Conservation (phyloP, 2,329 filamentous ascomycete genomes). For the Aspergillus latus region DNA sequence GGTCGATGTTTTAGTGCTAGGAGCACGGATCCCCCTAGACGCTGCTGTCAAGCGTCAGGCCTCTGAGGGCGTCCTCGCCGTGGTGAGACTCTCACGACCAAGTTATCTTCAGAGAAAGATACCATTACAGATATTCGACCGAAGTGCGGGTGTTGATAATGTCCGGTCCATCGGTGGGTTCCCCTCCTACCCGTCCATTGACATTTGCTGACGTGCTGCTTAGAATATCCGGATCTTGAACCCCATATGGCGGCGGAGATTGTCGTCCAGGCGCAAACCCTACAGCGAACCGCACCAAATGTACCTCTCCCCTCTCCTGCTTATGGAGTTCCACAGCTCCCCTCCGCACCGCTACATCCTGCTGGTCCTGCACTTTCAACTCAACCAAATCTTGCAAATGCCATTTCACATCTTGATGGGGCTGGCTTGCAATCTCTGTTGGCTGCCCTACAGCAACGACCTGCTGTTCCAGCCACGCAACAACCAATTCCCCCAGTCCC, state of each 20-base stretch:
- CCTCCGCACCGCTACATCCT: constrained; percentile 33
- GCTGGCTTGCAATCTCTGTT: constrained; percentile 70
- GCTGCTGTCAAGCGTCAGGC: constrained; percentile 83
- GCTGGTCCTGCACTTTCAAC: constrained; percentile 36
- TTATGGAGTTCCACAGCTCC: constrained; percentile 38
- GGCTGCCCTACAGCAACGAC: constrained; percentile 55
- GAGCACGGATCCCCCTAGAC: constrained; percentile 71
- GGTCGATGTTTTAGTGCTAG: constrained; percentile 76
- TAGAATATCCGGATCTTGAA: constrained; percentile 80
- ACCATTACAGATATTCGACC: constrained; percentile 80
- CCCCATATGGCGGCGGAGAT: constrained; percentile 77
- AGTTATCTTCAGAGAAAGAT: constrained; percentile 73
- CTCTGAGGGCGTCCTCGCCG: constrained; percentile 81
- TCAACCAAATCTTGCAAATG: constrained; percentile 58
- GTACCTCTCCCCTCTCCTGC: constrained; percentile 37
- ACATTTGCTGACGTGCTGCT: constrained; percentile 15
- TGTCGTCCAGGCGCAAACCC: constrained; percentile 60
- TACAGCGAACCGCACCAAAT: constrained; percentile 37
- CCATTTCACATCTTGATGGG: constrained; percentile 68
- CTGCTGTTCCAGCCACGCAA: constrained; percentile 37
- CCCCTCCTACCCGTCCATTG: neutral
- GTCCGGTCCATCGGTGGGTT: constrained; percentile 70
- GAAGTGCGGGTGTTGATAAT: constrained; percentile 69
- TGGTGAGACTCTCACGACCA: constrained; percentile 71
- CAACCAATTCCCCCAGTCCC: constrained; percentile 35